phyloP scores from a whole-genome alignment of 2,329 filamentous ascomycete genomes.

The Gliomastix tumulicola region DNA sequence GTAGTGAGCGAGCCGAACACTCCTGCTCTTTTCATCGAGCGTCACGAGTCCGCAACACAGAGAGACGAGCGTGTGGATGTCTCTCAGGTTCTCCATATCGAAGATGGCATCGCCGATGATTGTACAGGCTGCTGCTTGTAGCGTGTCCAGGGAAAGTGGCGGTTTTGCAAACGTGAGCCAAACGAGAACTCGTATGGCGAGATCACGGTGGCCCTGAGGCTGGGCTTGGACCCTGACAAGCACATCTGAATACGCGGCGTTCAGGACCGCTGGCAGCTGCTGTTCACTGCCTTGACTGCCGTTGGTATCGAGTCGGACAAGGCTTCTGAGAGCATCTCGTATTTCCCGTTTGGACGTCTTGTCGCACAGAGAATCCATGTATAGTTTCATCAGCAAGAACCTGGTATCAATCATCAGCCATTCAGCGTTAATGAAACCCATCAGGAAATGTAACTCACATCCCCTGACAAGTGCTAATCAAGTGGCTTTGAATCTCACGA shows the following conservation, averaged over 20 bases:
- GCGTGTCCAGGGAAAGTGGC: not conserved
- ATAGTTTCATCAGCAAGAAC: slow-evolving; percentile 2
- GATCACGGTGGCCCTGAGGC: not conserved
- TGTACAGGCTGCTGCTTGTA: not conserved
- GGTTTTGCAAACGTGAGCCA: not conserved
- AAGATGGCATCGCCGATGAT: slow-evolving; percentile 8
- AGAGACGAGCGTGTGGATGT: slow-evolving; percentile 22
- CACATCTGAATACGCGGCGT: too few relatives aligned
- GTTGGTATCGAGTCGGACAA: too few relatives aligned
- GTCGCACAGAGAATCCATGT: slow-evolving; percentile 3
- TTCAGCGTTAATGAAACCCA: too few relatives aligned
- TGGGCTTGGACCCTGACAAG: too few relatives aligned
- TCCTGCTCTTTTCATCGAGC: slow-evolving; percentile 26
- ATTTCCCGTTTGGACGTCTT: slow-evolving; percentile 9
- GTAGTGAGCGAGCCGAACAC: slow-evolving; percentile 34
- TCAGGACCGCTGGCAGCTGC: too few relatives aligned
- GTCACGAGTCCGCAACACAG: slow-evolving; percentile 33
- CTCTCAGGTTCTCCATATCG: slow-evolving; percentile 23
- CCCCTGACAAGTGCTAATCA: slow-evolving; percentile 5
- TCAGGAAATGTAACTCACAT: slow-evolving; percentile 7
- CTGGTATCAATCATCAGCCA: too few relatives aligned
- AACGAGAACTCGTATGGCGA: not conserved
- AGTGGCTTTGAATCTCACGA: slow-evolving; percentile 3
- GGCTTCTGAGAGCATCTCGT: too few relatives aligned
- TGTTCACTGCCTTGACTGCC: too few relatives aligned